Evolutionary conservation across 768 basidiomycete genomes (phyloP).

Genomic region (Phaeolepiota aurea): DNA sequence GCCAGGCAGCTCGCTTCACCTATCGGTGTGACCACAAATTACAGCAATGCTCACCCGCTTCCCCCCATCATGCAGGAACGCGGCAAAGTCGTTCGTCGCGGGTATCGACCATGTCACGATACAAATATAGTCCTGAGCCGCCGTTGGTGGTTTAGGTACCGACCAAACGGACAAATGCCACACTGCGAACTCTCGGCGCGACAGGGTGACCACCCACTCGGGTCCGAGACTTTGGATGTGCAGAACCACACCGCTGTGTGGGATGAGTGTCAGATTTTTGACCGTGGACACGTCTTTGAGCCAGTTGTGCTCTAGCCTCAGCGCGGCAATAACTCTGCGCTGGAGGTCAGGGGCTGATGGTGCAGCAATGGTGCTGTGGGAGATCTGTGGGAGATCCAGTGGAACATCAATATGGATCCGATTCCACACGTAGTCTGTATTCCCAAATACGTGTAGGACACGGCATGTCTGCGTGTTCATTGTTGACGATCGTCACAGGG

Average conservation of each 20-base stretch:
- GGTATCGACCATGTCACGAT: conserved; percentile 18
- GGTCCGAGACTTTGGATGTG: conserved; percentile 42
- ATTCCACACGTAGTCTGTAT: conserved; percentile 50
- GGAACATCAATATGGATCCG: conserved; percentile 37
- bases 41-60: conserved; percentile 13
- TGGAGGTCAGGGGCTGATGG: conserved; percentile 34
- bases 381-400: conserved; percentile 27
- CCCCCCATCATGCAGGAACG: conserved; percentile 18
- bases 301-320: conserved; percentile 48
- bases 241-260: conserved; percentile 28
- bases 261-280: conserved; percentile 26
- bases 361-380: conserved; percentile 17
- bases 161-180: conserved; percentile 35
- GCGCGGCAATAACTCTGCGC: conserved; percentile 28
- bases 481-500: neutral
- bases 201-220: conserved; percentile 38
- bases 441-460: conserved; percentile 43
- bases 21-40: conserved; percentile 10
- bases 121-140: conserved; percentile 9
- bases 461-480: conserved; percentile 47
- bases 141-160: conserved; percentile 10
- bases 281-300: conserved; percentile 23
- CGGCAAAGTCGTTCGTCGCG: conserved; percentile 23
- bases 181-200: conserved; percentile 19
- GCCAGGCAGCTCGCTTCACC: conserved; percentile 5